phyloP scores from a whole-genome alignment of 2,329 filamentous ascomycete species.

The Immersiporthe knoxdaviesiana region DNA sequence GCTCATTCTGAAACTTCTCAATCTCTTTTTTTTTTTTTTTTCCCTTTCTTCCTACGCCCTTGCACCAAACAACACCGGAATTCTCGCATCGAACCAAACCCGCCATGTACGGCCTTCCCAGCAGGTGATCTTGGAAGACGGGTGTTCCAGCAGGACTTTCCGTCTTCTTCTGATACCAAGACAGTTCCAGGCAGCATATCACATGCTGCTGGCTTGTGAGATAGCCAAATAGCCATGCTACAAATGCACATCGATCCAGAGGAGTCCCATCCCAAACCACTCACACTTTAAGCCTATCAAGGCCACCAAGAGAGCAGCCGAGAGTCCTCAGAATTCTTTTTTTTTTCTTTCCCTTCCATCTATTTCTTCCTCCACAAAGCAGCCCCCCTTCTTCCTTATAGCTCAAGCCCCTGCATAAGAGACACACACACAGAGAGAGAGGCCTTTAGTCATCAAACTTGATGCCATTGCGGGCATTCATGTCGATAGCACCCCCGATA shows the following conservation, averaged over 20 bases:
- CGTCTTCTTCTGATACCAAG: neutral
- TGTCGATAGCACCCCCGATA: constrained; percentile 93
- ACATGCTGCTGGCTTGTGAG: neutral
- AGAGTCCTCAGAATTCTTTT: too few relatives aligned
- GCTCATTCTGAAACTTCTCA: neutral
- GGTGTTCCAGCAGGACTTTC: neutral
- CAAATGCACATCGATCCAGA: neutral
- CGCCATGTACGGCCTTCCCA: too few relatives aligned
- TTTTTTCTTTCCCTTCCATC: neutral
- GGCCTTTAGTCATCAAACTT: constrained; percentile 85
- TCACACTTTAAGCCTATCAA: neutral
- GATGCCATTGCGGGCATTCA: constrained; percentile 78
- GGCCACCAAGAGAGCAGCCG: neutral
- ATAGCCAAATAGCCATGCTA: neutral
- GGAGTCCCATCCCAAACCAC: neutral
- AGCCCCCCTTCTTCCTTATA: too few relatives aligned
- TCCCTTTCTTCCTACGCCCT: neutral
- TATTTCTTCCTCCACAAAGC: neutral
- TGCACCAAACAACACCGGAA: neutral
- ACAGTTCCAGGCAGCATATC: neutral
- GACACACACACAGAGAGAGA: too few relatives aligned
- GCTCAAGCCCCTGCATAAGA: neutral
- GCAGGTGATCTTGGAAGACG: neutral
- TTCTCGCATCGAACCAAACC: neutral
- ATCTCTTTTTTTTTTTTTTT: neutral